These are phyloP conservation scores for Malassezia cuniculi DNA, from an alignment of 1,284 basidiomycete species.

Conservation along the genomic window DNA sequence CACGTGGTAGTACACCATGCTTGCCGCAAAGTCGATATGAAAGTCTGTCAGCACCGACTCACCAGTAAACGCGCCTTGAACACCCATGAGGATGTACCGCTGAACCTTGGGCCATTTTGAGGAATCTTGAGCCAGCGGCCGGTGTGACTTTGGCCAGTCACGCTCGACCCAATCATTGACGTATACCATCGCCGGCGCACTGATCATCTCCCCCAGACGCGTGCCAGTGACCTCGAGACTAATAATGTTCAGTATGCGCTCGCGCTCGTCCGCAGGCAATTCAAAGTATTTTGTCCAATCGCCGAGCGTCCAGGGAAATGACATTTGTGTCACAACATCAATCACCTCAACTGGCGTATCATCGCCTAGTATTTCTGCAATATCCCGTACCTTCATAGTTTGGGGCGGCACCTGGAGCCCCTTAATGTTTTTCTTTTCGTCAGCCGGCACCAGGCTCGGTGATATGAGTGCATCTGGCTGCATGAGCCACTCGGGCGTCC, in stretches of 20 bases:
- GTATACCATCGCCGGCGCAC: constrained; percentile 58
- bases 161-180: constrained; percentile 94
- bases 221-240: constrained; percentile 72
- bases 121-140: constrained; percentile 17
- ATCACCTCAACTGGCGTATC: constrained; percentile 33
- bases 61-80: constrained; percentile 59
- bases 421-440: constrained; percentile 14
- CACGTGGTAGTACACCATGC: constrained; percentile 20
- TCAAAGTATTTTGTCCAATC: constrained; percentile 82
- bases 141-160: constrained; percentile 59
- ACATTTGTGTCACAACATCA: constrained; percentile 46
- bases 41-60: too few relatives aligned
- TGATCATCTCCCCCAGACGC: constrained; percentile 59
- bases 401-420: constrained; percentile 64
- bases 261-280: constrained; percentile 50
- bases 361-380: constrained; percentile 59
- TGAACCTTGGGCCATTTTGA: constrained; percentile 76
- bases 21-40: constrained; percentile 34
- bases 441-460: constrained; percentile 23
- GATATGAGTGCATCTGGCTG: constrained; percentile 17
- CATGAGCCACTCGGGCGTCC: constrained; percentile 30
- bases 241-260: constrained; percentile 76
- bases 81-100: constrained; percentile 87
- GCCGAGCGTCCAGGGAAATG: constrained; percentile 60
- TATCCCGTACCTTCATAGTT: constrained; percentile 61